phyloP scores from a whole-genome alignment of 2,329 filamentous ascomycete species.

The Grosmannia serpens region DNA sequence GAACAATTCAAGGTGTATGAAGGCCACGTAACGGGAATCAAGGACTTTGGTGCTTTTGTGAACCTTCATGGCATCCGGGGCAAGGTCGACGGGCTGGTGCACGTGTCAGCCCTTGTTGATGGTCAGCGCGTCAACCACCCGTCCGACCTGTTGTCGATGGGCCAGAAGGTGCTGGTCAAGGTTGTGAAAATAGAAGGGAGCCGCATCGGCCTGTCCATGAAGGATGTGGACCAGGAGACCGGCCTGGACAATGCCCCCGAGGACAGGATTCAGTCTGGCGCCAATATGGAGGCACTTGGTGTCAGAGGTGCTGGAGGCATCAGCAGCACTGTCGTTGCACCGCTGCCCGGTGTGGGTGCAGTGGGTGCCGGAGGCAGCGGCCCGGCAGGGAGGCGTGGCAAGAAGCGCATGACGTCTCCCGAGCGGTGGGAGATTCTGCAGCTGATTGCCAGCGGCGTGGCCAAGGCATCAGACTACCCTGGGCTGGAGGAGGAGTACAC shows the following conservation, averaged over 20 bases:
- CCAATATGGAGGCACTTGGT: conserved; percentile 75
- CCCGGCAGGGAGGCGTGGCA: conserved; percentile 34
- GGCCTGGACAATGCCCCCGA: conserved; percentile 75
- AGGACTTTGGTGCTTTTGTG: conserved; percentile 93
- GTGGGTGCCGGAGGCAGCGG: conserved; percentile 15
- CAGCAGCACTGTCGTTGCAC: conserved; percentile 6
- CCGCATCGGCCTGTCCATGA: conserved; percentile 86
- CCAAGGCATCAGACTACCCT: conserved; percentile 86
- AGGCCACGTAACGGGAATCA: conserved; percentile 81
- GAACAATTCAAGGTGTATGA: conserved; percentile 80
- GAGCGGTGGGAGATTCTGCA: conserved; percentile 97
- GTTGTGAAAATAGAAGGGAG: conserved; percentile 74
- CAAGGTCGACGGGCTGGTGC: conserved; percentile 85
- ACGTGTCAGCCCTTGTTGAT: conserved; percentile 79
- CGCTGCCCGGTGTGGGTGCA: not conserved
- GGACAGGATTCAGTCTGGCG: conserved; percentile 70
- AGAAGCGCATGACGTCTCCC: conserved; percentile 91
- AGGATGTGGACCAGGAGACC: conserved; percentile 85
- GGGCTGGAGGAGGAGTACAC: conserved; percentile 93
- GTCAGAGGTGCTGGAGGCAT: conserved; percentile 46
- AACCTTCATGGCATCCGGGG: conserved; percentile 79
- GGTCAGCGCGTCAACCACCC: conserved; percentile 85
- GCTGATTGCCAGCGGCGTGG: conserved; percentile 87
- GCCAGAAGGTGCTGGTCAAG: conserved; percentile 85
- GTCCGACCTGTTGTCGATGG: conserved; percentile 69